Conservation (phyloP, 225 moss, liverwort and hornwort genomes). For the Lunularia cruciata region DNA sequence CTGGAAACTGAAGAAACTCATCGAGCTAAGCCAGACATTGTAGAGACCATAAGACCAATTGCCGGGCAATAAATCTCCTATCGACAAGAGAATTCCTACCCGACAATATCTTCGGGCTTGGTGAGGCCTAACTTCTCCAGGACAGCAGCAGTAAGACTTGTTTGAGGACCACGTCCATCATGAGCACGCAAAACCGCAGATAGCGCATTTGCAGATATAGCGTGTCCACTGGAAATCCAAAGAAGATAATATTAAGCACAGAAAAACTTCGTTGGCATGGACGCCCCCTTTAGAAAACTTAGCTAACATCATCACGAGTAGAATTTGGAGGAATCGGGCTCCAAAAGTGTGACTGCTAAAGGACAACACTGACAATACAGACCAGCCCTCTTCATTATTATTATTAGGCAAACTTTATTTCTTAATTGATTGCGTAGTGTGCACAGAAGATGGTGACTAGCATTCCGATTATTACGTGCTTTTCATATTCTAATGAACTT, state of each 20-base stretch:
- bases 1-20: too few relatives aligned
- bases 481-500: too few relatives aligned
- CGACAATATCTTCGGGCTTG: constrained; percentile 70
- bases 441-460: too few relatives aligned
- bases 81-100: constrained; percentile 46
- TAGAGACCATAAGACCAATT: background rate
- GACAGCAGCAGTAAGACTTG: constrained; percentile 65
- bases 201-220: constrained; percentile 83
- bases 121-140: constrained; percentile 61
- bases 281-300: background rate
- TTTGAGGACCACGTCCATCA: constrained; percentile 86
- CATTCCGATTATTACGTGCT: too few relatives aligned
- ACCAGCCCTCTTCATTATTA: too few relatives aligned
- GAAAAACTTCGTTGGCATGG: background rate
- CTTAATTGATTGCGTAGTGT: too few relatives aligned
- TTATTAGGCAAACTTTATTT: too few relatives aligned
- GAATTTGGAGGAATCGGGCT: background rate
- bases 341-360: background rate
- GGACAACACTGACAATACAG: too few relatives aligned
- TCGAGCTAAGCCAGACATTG: background rate
- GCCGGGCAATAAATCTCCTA: too few relatives aligned
- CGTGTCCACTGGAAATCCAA: constrained; percentile 69
- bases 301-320: background rate
- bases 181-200: constrained; percentile 77
- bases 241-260: background rate